Conservation (phyloP, 2,329 filamentous ascomycete genomes). For the Colletotrichum euphorbiae region DNA sequence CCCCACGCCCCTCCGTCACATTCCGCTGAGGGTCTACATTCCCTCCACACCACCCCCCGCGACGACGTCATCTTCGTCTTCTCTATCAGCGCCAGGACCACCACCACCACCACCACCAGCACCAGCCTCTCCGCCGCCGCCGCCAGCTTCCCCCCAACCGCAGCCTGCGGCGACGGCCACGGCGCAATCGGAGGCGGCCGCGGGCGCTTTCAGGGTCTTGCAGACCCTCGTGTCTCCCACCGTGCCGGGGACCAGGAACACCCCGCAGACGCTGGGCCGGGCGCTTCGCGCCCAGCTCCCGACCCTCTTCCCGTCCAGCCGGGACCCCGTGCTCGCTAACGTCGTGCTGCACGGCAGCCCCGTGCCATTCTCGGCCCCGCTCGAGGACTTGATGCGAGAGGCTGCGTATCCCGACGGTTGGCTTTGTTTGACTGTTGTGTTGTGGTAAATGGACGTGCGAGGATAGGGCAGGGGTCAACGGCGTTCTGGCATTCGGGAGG, state of each 20-base stretch:
- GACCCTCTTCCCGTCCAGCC: conserved; percentile 84
- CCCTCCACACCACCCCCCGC: conserved; percentile 66
- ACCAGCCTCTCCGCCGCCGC: conserved; percentile 29
- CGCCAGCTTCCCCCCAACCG: no score
- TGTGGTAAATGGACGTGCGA: conserved; percentile 60
- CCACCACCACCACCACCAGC: background rate
- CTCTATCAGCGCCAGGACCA: background rate
- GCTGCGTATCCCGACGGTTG: conserved; percentile 94
- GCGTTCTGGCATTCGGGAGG: no score
- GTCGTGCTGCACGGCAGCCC: conserved; percentile 87
- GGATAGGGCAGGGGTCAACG: background rate
- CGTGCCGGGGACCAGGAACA: conserved; percentile 50
- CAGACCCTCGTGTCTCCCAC: conserved; percentile 76
- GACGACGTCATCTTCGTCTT: background rate
- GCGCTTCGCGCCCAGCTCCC: conserved; percentile 83
- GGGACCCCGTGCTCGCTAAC: conserved; percentile 85
- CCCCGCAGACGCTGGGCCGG: conserved; percentile 73
- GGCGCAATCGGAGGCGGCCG: conserved; percentile 40
- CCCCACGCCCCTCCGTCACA: conserved; percentile 78
- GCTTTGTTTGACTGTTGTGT: conserved; percentile 83
- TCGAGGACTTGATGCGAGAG: conserved; percentile 86
- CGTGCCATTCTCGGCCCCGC: conserved; percentile 81
- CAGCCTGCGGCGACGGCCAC: background rate
- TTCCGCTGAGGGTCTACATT: conserved; percentile 91
- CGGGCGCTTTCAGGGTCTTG: conserved; percentile 75